Evolutionary conservation across 2,329 filamentous ascomycete genomes (phyloP).

Genomic region (Verticillium klebahnii): DNA sequence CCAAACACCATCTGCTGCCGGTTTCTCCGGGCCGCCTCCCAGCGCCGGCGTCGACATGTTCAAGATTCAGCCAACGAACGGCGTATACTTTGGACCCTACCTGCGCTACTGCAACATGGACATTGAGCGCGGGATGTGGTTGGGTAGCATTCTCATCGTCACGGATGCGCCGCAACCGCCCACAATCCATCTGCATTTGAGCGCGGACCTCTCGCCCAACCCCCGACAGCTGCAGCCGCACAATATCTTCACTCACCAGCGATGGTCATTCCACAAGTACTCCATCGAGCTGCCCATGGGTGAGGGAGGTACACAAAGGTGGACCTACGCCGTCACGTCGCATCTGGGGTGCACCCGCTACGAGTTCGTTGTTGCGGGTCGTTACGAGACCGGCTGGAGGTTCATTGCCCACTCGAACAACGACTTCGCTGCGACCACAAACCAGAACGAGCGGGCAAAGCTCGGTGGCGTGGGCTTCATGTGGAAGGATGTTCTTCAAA

Average conservation of each 20-base stretch:
- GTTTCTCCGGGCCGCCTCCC: constrained; percentile 85
- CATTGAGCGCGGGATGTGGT: constrained; percentile 82
- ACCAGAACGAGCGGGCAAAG: constrained; percentile 76
- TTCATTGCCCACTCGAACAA: constrained; percentile 96
- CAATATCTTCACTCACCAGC: constrained; percentile 81
- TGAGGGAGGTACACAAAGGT: constrained; percentile 73
- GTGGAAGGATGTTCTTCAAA: constrained; percentile 99
- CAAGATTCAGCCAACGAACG: constrained; percentile 88
- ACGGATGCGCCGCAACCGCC: constrained; percentile 89
- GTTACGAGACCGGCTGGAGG: constrained; percentile 86
- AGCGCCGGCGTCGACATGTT: constrained; percentile 89
- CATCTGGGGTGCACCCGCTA: constrained; percentile 97
- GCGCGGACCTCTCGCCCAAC: constrained; percentile 85
- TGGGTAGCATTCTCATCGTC: constrained; percentile 89
- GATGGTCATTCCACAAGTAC: constrained; percentile 96
- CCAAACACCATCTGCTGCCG: constrained; percentile 70
- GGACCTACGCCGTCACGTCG: constrained; percentile 98
- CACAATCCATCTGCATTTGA: constrained; percentile 92
- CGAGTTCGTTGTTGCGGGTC: constrained; percentile 91
- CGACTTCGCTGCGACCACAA: constrained; percentile 86
- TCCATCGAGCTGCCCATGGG: constrained; percentile 88
- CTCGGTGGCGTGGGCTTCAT: constrained; percentile 89
- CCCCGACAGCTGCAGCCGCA: constrained; percentile 79
- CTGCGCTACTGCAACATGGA: constrained; percentile 97
- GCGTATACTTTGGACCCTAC: constrained; percentile 97